Conservation (phyloP, 225 moss, liverwort and hornwort species). For the Bryum argenteum region DNA sequence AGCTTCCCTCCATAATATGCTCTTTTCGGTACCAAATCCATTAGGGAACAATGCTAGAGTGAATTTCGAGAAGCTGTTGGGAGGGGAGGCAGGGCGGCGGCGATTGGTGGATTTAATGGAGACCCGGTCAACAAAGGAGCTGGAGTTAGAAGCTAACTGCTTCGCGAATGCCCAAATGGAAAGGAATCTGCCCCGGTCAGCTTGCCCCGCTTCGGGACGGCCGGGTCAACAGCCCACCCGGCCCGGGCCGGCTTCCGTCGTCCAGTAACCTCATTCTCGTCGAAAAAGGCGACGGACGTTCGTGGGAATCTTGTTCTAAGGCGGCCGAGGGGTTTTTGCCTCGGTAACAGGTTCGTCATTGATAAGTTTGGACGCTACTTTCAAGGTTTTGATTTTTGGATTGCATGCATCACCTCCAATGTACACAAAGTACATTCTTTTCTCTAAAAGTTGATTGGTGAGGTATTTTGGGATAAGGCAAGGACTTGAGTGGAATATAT, state of each 20-base stretch:
- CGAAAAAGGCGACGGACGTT: background rate
- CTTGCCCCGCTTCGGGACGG: background rate
- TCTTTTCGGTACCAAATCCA: background rate
- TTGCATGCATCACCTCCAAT: background rate
- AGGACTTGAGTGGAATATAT: rapidly evolving
- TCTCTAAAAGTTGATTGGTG: background rate
- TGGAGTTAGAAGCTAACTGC: slow-evolving; percentile 7
- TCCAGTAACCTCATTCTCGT: background rate
- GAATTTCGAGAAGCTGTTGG: slow-evolving; percentile 8
- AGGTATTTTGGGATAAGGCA: background rate
- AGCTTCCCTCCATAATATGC: background rate
- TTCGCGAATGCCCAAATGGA: background rate
- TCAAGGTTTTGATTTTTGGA: slow-evolving; percentile 1
- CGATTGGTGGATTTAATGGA: background rate
- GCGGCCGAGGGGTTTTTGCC: background rate
- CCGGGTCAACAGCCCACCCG: slow-evolving; percentile 9
- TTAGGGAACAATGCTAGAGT: background rate
- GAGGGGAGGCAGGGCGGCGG: background rate
- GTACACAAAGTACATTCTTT: background rate
- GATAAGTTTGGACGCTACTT: slow-evolving; percentile 26
- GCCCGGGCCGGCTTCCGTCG: slow-evolving; percentile 15
- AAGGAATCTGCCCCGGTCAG: slow-evolving; percentile 8
- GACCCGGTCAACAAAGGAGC: slow-evolving; percentile 32
- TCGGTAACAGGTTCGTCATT: background rate
- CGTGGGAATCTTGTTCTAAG: background rate